Percentiles rank a stretch among this genome's conserved stretches.
These are phyloP conservation scores for Sporobolomyces phaffii DNA, from an alignment of 768 basidiomycete genomes.

Conservation along the genomic window DNA sequence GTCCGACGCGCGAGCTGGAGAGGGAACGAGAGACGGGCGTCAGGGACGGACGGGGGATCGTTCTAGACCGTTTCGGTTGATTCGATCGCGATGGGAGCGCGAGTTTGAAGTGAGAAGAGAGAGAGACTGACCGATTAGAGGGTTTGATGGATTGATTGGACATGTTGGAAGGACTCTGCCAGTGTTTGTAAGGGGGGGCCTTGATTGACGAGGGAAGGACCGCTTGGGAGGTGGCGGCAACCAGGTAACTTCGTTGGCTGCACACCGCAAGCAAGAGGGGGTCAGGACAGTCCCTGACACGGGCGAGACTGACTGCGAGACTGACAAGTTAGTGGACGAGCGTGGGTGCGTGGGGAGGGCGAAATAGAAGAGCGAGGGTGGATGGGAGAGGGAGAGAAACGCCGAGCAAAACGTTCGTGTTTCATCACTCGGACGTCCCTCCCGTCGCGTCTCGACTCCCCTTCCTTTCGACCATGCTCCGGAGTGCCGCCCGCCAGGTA, in stretches of 20 bases:
- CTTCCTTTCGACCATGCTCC: slow-evolving; percentile 7
- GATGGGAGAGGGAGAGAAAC: background rate
- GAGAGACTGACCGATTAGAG: slow-evolving; percentile 12
- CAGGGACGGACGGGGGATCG: background rate
- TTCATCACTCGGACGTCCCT: background rate
- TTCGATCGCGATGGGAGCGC: background rate
- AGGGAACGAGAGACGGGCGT: background rate
- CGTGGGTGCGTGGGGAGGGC: background rate
- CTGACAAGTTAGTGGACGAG: slow-evolving; percentile 19
- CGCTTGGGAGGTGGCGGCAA: slow-evolving; percentile 6
- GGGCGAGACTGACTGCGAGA: too few relatives aligned
- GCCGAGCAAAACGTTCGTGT: slow-evolving; percentile 4
- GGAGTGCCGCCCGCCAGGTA: background rate
- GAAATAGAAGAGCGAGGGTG: background rate
- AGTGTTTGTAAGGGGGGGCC: slow-evolving; percentile 13
- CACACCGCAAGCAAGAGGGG: background rate
- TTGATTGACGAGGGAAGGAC: slow-evolving; percentile 3
- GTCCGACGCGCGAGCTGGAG: slow-evolving; percentile 18
- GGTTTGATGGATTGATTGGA: slow-evolving; percentile 19
- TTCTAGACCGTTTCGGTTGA: background rate
- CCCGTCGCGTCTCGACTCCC: too few relatives aligned
- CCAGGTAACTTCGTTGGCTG: slow-evolving; percentile 20
- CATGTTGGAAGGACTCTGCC: slow-evolving; percentile 12
- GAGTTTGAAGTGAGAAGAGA: background rate
- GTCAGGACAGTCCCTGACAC: too few relatives aligned